Evolutionary conservation across 2,329 filamentous ascomycete species (phyloP).

Genomic region (Botrytis cinerea): DNA sequence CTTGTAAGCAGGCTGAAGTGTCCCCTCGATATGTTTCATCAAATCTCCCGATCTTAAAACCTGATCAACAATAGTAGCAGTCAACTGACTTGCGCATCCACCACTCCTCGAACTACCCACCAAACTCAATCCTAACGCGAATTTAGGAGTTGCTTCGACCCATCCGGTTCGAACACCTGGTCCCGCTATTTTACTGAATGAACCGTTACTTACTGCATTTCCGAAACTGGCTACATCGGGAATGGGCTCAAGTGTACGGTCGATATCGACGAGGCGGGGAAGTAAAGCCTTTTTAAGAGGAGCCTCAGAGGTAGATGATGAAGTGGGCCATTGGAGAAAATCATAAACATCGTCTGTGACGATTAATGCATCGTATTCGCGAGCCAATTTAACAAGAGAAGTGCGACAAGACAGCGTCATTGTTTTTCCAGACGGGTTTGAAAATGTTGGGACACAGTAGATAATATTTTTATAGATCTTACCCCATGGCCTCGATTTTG

Average conservation of each 20-base stretch:
- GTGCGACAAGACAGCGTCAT: constrained; percentile 71
- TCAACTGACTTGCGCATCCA: constrained; percentile 58
- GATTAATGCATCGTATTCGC: constrained; percentile 78
- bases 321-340: constrained; percentile 74
- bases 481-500: constrained; percentile 57
- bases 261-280: constrained; percentile 78
- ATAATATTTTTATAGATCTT: constrained; percentile 87
- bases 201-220: constrained; percentile 81
- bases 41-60: constrained; percentile 50
- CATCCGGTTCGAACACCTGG: constrained; percentile 87
- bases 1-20: constrained; percentile 50
- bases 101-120: constrained; percentile 58
- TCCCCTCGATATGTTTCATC: constrained; percentile 47
- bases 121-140: constrained; percentile 55
- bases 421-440: constrained; percentile 83
- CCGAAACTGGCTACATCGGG: constrained; percentile 64
- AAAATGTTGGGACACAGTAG: constrained; percentile 85
- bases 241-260: constrained; percentile 64
- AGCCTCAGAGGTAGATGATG: constrained; percentile 28
- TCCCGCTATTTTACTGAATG: constrained; percentile 83
- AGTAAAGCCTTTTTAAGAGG: constrained; percentile 43
- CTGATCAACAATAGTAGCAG: constrained; percentile 53
- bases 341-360: constrained; percentile 94
- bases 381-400: constrained; percentile 72
- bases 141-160: constrained; percentile 69